These are phyloP conservation scores for Malus asiatica DNA, from an alignment of 306 rosid species.

Conservation along the genomic window DNA sequence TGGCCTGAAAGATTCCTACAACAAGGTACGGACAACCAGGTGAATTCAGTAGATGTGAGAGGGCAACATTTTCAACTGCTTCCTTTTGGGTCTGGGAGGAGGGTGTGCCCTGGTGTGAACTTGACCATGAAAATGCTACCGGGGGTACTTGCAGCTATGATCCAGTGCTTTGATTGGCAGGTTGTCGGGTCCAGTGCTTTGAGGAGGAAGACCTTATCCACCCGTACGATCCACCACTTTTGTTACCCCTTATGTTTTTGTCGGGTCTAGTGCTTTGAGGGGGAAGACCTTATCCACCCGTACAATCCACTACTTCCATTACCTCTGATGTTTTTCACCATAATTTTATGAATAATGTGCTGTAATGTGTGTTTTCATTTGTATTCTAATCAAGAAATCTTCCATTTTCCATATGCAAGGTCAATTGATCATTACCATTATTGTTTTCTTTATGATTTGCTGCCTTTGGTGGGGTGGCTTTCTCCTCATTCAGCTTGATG, in stretches of 20 bases:
- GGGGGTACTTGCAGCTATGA: conserved; percentile 22
- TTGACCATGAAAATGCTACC: conserved; percentile 36
- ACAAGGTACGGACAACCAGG: background rate
- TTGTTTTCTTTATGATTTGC: too few species aligned
- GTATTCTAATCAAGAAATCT: too few species aligned
- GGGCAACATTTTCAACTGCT: conserved; percentile 28
- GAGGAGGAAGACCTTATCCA: background rate
- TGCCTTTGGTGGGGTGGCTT: too few species aligned
- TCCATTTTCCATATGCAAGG: too few species aligned
- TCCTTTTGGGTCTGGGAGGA: conserved; percentile 48
- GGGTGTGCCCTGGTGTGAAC: conserved; percentile 36
- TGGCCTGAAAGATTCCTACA: conserved; percentile 24
- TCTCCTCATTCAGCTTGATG: too few species aligned
- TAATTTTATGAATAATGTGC: too few species aligned
- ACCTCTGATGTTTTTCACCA: too few species aligned
- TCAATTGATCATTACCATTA: too few species aligned
- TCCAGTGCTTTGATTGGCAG: conserved; percentile 42
- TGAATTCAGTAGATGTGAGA: background rate
- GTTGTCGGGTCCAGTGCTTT: background rate
- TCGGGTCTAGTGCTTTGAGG: background rate
- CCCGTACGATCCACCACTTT: too few species aligned
- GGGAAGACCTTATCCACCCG: background rate
- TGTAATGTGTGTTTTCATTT: too few species aligned
- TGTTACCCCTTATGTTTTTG: background rate
- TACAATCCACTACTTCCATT: too few species aligned